Evolutionary conservation across 768 basidiomycete genomes (phyloP).

Genomic region (Mrakia gelida): DNA sequence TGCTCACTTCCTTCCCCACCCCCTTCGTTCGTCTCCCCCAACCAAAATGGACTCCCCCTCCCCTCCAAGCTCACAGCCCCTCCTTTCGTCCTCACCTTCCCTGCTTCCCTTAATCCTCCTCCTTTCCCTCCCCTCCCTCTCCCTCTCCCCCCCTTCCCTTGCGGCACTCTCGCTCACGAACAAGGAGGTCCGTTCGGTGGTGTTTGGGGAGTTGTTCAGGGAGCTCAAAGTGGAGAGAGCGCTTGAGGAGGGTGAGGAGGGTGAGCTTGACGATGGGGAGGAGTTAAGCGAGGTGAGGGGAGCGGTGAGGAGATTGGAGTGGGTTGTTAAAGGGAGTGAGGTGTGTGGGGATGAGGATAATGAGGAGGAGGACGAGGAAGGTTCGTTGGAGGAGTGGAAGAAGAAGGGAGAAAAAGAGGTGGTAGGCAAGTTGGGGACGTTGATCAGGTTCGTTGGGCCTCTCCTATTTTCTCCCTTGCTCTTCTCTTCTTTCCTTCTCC

Average conservation of each 20-base stretch:
- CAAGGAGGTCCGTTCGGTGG: neutral
- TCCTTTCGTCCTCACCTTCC: too few relatives aligned
- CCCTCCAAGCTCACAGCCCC: too few relatives aligned
- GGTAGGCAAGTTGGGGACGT: neutral
- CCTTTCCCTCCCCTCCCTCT: neutral
- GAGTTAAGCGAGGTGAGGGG: too few relatives aligned
- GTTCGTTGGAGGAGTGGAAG: too few relatives aligned
- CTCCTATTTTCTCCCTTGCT: neutral
- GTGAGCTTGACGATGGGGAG: neutral
- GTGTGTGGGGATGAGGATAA: too few relatives aligned
- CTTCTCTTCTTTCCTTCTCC: neutral
- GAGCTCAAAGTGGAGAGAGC: neutral
- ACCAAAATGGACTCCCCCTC: too few relatives aligned
- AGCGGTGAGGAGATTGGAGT: too few relatives aligned
- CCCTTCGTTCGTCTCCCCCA: too few relatives aligned
- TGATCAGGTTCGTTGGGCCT: neutral
- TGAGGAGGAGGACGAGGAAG: too few relatives aligned
- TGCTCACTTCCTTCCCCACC: too few relatives aligned
- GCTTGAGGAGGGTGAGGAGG: neutral
- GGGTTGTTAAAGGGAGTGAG: too few relatives aligned
- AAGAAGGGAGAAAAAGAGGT: neutral
- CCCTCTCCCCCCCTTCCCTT: neutral
- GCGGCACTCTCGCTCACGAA: neutral
- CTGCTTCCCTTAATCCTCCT: neutral
- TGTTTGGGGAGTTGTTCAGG: neutral